These are phyloP conservation scores for Eleusine coracana DNA, from an alignment of 176 grass and related monocot genomes.

Conservation along the genomic window DNA sequence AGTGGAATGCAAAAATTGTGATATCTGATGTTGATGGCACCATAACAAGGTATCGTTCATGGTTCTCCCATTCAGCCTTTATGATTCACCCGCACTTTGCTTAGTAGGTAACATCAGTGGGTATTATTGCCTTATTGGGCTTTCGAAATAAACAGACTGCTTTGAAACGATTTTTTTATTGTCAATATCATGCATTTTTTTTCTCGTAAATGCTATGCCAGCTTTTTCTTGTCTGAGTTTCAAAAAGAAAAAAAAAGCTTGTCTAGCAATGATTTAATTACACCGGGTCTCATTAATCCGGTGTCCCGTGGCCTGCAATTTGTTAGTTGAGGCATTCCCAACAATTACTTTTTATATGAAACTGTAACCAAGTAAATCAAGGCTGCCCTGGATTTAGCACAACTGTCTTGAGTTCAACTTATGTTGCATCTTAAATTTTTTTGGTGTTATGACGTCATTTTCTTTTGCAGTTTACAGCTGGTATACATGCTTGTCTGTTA, in stretches of 20 bases:
- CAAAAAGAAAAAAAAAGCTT: not conserved
- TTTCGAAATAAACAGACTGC: not conserved
- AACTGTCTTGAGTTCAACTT: slow-evolving; percentile 8
- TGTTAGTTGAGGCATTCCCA: slow-evolving; percentile 8
- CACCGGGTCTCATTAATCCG: slow-evolving; percentile 14
- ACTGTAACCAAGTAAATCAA: slow-evolving; percentile 9
- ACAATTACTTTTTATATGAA: not conserved
- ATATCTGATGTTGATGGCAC: slow-evolving; percentile 99
- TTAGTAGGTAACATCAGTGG: slow-evolving; percentile 16
- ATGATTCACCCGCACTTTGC: not conserved
- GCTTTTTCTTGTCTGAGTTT: slow-evolving; percentile 1
- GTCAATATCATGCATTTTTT: not conserved
- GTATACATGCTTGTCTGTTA: slow-evolving; percentile 12
- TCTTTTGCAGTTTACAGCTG: not conserved
- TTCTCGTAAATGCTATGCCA: not conserved
- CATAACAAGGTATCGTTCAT: slow-evolving; percentile 83
- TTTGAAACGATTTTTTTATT: not conserved
- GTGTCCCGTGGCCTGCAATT: slow-evolving; percentile 15
- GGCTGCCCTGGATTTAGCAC: slow-evolving; percentile 1
- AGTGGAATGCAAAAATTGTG: slow-evolving; percentile 97
- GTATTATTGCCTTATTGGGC: not conserved
- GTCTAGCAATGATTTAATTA: not conserved
- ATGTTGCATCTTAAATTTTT: slow-evolving; percentile 1
- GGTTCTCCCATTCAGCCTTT: not conserved
- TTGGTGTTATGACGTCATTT: not conserved